Percentiles rank a stretch among this genome's conserved stretches.
Conservation (phyloP, 306 rosid species). For the Dryas drummondii region DNA sequence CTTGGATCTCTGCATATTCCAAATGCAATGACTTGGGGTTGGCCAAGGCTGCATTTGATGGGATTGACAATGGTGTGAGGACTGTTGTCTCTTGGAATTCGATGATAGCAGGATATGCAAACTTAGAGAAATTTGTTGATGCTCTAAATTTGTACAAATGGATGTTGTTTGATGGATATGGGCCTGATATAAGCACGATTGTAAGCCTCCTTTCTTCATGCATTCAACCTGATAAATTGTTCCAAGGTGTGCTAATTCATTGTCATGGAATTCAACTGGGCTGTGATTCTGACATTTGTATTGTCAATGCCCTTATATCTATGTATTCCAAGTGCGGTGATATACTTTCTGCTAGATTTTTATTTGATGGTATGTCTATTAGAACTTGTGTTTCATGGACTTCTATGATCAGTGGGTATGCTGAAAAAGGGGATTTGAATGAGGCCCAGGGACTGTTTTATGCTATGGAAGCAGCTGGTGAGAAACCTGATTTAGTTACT, state of each 20-base stretch:
- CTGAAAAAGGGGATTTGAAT: slow-evolving; percentile 49
- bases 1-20: slow-evolving; percentile 68
- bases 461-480: slow-evolving; percentile 53
- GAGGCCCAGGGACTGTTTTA: slow-evolving; percentile 54
- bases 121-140: slow-evolving; percentile 33
- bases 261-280: slow-evolving; percentile 60
- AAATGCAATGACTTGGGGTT: slow-evolving; percentile 51
- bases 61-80: slow-evolving; percentile 38
- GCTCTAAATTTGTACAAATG: slow-evolving; percentile 45
- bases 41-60: slow-evolving; percentile 42
- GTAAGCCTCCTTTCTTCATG: slow-evolving; percentile 55
- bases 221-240: slow-evolving; percentile 39
- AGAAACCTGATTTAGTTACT: slow-evolving; percentile 60
- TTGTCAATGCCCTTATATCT: slow-evolving; percentile 56
- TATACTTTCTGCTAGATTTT: slow-evolving; percentile 44
- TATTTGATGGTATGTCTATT: slow-evolving; percentile 47
- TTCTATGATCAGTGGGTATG: slow-evolving; percentile 62
- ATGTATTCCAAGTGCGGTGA: slow-evolving; percentile 71
- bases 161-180: slow-evolving; percentile 42
- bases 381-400: slow-evolving; percentile 76
- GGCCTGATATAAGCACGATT: slow-evolving; percentile 57
- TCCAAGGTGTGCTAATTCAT: slow-evolving; percentile 56
- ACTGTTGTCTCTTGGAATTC: slow-evolving; percentile 77
- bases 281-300: slow-evolving; percentile 52
- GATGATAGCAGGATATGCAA: slow-evolving; percentile 58